These are phyloP conservation scores for Panellus pusillus DNA, from an alignment of 768 basidiomycete species.

Conservation along the genomic window DNA sequence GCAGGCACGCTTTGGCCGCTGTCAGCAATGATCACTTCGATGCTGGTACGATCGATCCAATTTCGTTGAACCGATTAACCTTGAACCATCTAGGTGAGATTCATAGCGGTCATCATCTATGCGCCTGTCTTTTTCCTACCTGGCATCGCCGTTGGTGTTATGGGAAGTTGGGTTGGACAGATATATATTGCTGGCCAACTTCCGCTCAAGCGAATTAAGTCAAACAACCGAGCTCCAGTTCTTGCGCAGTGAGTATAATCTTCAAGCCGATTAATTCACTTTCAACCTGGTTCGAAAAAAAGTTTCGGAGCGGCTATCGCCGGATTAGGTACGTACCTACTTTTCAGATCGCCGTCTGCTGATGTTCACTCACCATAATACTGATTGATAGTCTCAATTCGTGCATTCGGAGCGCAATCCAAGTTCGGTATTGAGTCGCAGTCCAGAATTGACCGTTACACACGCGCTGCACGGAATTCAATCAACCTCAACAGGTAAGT, in stretches of 20 bases:
- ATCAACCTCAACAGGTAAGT: conserved; percentile 13
- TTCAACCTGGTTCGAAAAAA: neutral
- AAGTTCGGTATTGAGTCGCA: conserved; percentile 35
- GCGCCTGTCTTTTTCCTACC: conserved; percentile 32
- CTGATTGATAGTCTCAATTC: conserved; percentile 31
- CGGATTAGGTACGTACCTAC: conserved; percentile 30
- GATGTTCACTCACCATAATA: neutral
- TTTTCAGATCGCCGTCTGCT: neutral
- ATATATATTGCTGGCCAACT: conserved; percentile 30
- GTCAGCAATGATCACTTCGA: conserved; percentile 31
- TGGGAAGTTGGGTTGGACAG: conserved; percentile 23
- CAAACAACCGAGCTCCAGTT: conserved; percentile 27
- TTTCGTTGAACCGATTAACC: conserved; percentile 17
- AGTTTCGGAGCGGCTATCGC: conserved; percentile 46
- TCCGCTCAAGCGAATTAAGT: conserved; percentile 27
- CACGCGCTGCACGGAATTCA: conserved; percentile 19
- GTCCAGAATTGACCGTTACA: conserved; percentile 41
- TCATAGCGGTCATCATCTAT: conserved; percentile 29
- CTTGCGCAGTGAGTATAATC: conserved; percentile 34
- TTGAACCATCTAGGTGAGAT: conserved; percentile 25
- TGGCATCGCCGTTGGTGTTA: conserved; percentile 25
- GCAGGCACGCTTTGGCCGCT: conserved; percentile 31
- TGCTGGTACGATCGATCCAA: conserved; percentile 25
- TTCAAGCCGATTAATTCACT: conserved; percentile 20
- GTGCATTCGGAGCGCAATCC: conserved; percentile 49